Conservation (phyloP, 2,329 filamentous ascomycete genomes). For the Epichloe brachyelytri region DNA sequence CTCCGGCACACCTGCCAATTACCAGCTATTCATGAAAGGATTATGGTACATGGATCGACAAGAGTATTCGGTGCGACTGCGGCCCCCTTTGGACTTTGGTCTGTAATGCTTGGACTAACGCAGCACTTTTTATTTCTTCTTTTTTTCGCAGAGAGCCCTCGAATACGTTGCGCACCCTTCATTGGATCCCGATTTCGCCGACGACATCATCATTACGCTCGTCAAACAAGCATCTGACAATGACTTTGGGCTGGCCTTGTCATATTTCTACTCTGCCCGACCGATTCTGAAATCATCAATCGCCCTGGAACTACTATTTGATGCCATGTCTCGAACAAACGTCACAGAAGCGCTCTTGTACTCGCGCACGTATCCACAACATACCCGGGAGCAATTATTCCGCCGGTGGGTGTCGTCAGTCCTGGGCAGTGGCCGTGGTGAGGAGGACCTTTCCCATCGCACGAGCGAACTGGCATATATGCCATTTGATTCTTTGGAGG, state of each 20-base stretch:
- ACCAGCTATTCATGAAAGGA: conserved; percentile 69
- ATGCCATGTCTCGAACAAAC: conserved; percentile 52
- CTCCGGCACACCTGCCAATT: conserved; percentile 59
- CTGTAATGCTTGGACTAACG: neutral
- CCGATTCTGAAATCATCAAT: conserved; percentile 54
- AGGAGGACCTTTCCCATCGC: conserved; percentile 35
- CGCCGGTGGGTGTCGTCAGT: conserved; percentile 50
- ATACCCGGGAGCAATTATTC: conserved; percentile 51
- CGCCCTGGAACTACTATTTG: conserved; percentile 55
- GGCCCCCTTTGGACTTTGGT: neutral
- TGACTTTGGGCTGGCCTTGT: conserved; percentile 54
- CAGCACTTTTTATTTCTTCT: no score
- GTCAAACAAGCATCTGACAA: conserved; percentile 45
- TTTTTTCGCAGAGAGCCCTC: conserved; percentile 44
- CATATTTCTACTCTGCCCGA: conserved; percentile 66
- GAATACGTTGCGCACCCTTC: conserved; percentile 70
- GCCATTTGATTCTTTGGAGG: conserved; percentile 58
- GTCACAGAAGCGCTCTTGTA: conserved; percentile 65
- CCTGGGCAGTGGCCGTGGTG: conserved; percentile 27
- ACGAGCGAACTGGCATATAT: conserved; percentile 60
- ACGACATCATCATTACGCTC: conserved; percentile 64
- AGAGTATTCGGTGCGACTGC: conserved; percentile 44
- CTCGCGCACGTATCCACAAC: conserved; percentile 49
- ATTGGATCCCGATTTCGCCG: conserved; percentile 66
- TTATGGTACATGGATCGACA: conserved; percentile 68